Evolutionary conservation across 106 monocot species (phyloP).

Genomic region (Alisma plantagoaquatica): DNA sequence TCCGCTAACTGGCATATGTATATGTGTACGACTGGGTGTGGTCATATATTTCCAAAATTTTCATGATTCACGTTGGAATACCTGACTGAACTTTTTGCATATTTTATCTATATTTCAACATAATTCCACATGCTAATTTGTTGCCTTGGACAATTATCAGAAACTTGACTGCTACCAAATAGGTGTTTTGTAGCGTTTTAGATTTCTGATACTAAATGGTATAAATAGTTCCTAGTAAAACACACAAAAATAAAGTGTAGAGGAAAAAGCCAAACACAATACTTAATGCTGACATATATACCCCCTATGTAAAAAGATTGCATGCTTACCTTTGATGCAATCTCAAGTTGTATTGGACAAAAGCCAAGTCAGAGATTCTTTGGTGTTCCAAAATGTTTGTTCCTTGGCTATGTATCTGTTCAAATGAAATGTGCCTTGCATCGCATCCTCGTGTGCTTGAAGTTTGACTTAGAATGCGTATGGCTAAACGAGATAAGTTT

Average conservation of each 20-base stretch:
- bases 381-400: slow-evolving; percentile 78
- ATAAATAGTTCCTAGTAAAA: background rate
- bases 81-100: no score
- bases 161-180: no score
- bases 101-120: no score
- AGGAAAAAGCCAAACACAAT: background rate
- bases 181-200: no score
- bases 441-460: slow-evolving; percentile 76
- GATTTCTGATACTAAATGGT: background rate
- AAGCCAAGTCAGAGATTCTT: slow-evolving; percentile 57
- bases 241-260: background rate
- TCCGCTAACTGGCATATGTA: no score
- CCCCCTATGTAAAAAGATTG: background rate
- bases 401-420: slow-evolving; percentile 61
- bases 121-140: no score
- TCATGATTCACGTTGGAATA: no score
- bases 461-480: slow-evolving; percentile 83
- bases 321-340: slow-evolving; percentile 65
- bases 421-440: slow-evolving; percentile 49
- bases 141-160: no score
- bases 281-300: background rate
- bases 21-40: no score
- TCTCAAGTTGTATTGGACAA: slow-evolving; percentile 75
- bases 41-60: no score
- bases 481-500: slow-evolving; percentile 65